A percentile compares a stretch with the other conserved stretches of the same genome.
These are phyloP conservation scores for Patellifolia procumbens DNA, from an alignment of 179 eudicot genomes.

Conservation along the genomic window DNA sequence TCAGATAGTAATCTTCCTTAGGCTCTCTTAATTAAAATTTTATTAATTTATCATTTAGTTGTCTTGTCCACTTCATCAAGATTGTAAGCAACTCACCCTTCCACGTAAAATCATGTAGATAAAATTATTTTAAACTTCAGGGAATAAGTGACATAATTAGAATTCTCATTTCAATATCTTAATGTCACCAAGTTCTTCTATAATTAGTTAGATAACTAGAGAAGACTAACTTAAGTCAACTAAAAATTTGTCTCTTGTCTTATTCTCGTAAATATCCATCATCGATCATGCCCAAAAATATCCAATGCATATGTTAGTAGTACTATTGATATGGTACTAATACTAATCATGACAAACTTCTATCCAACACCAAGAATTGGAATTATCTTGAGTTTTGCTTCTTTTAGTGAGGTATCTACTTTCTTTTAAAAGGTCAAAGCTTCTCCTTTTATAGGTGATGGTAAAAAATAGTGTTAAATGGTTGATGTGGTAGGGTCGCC, in stretches of 20 bases:
- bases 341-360: background rate
- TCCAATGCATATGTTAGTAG: too few relatives aligned
- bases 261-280: too few relatives aligned
- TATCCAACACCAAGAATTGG: background rate
- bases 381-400: too few relatives aligned
- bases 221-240: background rate
- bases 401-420: too few relatives aligned
- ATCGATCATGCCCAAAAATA: too few relatives aligned
- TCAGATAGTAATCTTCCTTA: conserved; percentile 15
- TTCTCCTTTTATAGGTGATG: background rate
- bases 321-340: background rate
- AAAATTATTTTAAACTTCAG: background rate
- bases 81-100: conserved; percentile 8
- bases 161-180: background rate
- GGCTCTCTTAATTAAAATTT: background rate
- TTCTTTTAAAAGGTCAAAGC: background rate
- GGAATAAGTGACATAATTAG: conserved; percentile 3
- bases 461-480: background rate
- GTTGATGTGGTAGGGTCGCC: background rate
- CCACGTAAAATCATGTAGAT: background rate
- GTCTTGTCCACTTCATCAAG: conserved; percentile 19
- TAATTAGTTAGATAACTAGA: background rate
- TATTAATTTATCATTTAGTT: conserved; percentile 3
- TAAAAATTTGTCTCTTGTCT: too few relatives aligned
- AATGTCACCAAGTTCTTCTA: background rate